phyloP scores from a whole-genome alignment of 2,329 filamentous ascomycete species.

The Coniochaeta prunicola region DNA sequence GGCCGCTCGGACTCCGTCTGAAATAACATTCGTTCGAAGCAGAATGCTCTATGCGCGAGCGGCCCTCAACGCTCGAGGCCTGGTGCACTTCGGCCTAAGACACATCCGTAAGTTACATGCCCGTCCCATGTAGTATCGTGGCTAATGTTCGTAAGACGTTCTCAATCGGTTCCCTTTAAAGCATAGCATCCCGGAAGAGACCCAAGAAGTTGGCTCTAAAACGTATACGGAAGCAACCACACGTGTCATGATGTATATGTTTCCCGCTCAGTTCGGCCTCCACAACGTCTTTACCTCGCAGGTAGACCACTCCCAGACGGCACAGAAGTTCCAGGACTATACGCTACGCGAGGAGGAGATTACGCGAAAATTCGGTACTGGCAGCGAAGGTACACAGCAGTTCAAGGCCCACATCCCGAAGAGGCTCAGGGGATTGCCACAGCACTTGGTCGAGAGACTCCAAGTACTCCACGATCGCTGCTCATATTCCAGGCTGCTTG shows the following conservation, averaged over 20 bases:
- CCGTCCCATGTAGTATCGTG: background rate
- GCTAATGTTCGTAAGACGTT: constrained; percentile 53
- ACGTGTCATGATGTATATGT: constrained; percentile 85
- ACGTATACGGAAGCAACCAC: constrained; percentile 46
- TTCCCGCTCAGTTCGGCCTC: constrained; percentile 81
- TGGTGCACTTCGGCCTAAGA: constrained; percentile 66
- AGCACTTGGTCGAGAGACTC: constrained; percentile 57
- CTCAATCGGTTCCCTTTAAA: constrained; percentile 60
- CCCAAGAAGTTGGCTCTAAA: background rate
- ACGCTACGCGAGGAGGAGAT: constrained; percentile 82
- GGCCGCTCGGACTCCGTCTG: constrained; percentile 31
- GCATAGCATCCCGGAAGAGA: constrained; percentile 6
- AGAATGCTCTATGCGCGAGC: constrained; percentile 82
- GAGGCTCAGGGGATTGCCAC: constrained; percentile 56
- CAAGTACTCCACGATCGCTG: constrained; percentile 67
- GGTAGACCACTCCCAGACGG: constrained; percentile 57
- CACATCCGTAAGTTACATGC: constrained; percentile 63
- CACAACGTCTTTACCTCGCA: constrained; percentile 85
- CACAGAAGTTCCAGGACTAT: constrained; percentile 76
- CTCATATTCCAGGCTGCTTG: constrained; percentile 70
- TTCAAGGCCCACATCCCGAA: constrained; percentile 44
- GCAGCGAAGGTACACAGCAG: constrained; percentile 10
- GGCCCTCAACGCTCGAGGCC: constrained; percentile 58
- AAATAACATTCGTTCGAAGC: constrained; percentile 70
- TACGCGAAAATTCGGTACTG: constrained; percentile 24